Evolutionary conservation across 208 protist species (phyloP).

Genomic region (Leptomonas pyrrhocoris): DNA sequence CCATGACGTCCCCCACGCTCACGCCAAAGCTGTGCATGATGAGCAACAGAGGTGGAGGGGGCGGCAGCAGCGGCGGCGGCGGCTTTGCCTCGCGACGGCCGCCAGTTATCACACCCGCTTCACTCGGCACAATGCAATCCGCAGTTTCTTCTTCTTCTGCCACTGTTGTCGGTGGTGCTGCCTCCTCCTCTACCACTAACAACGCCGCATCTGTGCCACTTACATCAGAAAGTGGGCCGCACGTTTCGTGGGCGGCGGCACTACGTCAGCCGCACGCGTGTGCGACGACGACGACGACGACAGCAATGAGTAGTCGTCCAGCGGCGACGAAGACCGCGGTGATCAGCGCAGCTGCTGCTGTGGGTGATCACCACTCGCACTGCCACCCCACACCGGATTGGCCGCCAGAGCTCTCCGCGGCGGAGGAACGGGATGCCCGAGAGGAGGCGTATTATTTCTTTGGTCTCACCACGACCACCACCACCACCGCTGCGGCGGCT

Average conservation of each 20-base stretch:
- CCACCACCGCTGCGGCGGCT: background rate
- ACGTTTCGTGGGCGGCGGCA: slow-evolving; percentile 27
- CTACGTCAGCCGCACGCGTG: slow-evolving; percentile 14
- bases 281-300: background rate
- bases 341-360: background rate
- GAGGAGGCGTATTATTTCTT: slow-evolving; percentile 36
- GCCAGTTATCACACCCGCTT: slow-evolving; percentile 8
- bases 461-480: slow-evolving; percentile 3
- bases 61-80: background rate
- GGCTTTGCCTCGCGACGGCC: slow-evolving; percentile 1
- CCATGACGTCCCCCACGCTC: slow-evolving; percentile 1
- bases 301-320: background rate
- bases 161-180: background rate
- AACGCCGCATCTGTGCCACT: background rate
- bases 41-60: background rate
- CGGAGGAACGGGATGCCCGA: slow-evolving; percentile 28
- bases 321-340: slow-evolving; percentile 18
- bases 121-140: background rate
- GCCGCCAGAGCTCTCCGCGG: slow-evolving; percentile 29
- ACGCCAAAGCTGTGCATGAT: slow-evolving; percentile 6
- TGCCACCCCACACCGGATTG: slow-evolving; percentile 3
- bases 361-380: too few species aligned
- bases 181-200: background rate
- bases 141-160: background rate
- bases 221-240: background rate